Evolutionary conservation across 1,139 yeast species (phyloP).

Genomic region (Pneumocystis murina): DNA sequence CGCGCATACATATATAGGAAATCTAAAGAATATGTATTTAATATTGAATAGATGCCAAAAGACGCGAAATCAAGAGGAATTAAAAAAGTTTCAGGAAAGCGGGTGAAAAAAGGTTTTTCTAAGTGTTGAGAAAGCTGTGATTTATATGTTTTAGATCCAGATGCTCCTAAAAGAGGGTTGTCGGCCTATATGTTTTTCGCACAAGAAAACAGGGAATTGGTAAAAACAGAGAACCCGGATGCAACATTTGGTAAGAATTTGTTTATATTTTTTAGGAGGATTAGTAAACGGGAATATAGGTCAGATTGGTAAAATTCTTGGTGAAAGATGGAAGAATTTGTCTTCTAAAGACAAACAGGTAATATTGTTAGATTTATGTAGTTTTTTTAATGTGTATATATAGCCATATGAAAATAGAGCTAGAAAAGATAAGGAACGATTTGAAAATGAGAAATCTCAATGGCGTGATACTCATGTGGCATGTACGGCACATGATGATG

Average conservation of each 20-base stretch:
- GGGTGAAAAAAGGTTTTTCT: background rate
- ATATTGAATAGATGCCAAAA: background rate
- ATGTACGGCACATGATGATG: background rate
- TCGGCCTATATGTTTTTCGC: conserved; percentile 99
- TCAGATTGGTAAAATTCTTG: conserved; percentile 79
- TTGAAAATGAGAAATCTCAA: conserved; percentile 88
- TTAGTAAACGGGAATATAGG: conserved; percentile 12
- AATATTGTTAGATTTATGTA: background rate
- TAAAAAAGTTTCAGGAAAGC: background rate
- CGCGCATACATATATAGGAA: background rate
- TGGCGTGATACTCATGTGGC: conserved; percentile 19
- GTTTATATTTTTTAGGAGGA: background rate
- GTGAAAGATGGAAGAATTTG: conserved; percentile 92
- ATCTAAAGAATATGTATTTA: background rate
- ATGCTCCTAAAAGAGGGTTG: conserved; percentile 96
- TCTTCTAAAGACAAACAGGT: conserved; percentile 53
- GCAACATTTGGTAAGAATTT: conserved; percentile 56
- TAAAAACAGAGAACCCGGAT: conserved; percentile 89
- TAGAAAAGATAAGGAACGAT: conserved; percentile 90
- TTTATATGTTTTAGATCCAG: conserved; percentile 46
- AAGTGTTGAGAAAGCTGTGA: background rate
- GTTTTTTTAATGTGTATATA: background rate
- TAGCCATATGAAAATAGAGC: conserved; percentile 83
- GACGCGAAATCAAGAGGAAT: background rate
- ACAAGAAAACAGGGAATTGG: conserved; percentile 88